A percentile compares a stretch with the other conserved stretches of the same genome.
phyloP scores from a whole-genome alignment of 2,329 filamentous ascomycete genomes.

The Aspergillus carbonarius region DNA sequence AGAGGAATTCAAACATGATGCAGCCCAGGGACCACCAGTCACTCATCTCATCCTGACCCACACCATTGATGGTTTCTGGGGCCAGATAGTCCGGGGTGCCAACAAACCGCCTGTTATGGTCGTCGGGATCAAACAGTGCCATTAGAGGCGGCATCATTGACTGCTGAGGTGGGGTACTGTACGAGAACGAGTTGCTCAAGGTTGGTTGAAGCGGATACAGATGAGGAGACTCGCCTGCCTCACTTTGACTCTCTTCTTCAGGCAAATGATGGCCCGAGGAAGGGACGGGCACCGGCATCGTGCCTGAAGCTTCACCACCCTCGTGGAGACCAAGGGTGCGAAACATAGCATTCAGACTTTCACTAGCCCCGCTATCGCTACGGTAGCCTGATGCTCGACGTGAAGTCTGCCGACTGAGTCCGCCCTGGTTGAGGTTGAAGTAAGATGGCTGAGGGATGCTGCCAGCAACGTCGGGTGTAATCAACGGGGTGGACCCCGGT shows the following conservation, averaged over 20 bases:
- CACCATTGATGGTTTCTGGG: constrained; percentile 92
- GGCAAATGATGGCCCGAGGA: constrained; percentile 48
- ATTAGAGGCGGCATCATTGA: constrained; percentile 87
- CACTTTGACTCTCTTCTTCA: constrained; percentile 72
- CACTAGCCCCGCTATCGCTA: constrained; percentile 90
- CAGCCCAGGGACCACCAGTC: constrained; percentile 99
- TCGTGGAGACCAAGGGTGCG: constrained; percentile 74
- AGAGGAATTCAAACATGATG: constrained; percentile 95
- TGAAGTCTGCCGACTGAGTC: constrained; percentile 60
- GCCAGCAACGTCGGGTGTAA: constrained; percentile 71
- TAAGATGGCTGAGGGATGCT: constrained; percentile 85
- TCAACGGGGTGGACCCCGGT: constrained; percentile 78
- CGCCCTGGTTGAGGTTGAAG: constrained; percentile 67
- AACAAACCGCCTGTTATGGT: constrained; percentile 89
- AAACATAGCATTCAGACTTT: constrained; percentile 79
- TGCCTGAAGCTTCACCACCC: constrained; percentile 45
- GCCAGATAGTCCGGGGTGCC: constrained; percentile 96
- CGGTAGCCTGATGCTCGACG: constrained; percentile 74
- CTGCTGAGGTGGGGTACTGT: constrained; percentile 53
- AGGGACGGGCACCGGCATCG: constrained; percentile 32
- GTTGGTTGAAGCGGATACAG: constrained; percentile 64
- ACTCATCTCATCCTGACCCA: constrained; percentile 94
- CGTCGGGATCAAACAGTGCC: constrained; percentile 93
- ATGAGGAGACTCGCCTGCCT: constrained; percentile 75
- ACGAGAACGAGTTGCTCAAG: constrained; percentile 49